These are phyloP conservation scores for Ganoderma boninense DNA, from an alignment of 1,284 basidiomycete genomes.

Conservation along the genomic window DNA sequence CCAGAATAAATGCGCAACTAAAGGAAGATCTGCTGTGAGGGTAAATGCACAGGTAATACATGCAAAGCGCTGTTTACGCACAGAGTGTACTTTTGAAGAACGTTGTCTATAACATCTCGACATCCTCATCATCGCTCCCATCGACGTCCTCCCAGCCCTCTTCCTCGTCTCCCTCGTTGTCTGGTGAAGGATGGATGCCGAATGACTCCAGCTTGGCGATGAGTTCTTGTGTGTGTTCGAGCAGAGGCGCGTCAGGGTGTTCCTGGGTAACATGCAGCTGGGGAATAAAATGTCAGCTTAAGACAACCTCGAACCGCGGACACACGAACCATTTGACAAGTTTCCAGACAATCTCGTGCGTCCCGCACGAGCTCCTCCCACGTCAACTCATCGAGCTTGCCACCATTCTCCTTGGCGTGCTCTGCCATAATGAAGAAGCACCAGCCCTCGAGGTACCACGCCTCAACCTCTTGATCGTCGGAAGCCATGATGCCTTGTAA, in stretches of 20 bases:
- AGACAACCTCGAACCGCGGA: not conserved
- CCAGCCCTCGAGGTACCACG: slow-evolving; percentile 97
- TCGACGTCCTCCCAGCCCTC: slow-evolving; percentile 64
- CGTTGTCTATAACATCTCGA: slow-evolving; percentile 61
- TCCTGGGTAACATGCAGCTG: slow-evolving; percentile 79
- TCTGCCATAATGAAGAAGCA: slow-evolving; percentile 87
- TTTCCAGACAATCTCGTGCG: slow-evolving; percentile 83
- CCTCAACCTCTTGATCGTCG: slow-evolving; percentile 91
- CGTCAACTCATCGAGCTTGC: slow-evolving; percentile 64
- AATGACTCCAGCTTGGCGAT: slow-evolving; percentile 72
- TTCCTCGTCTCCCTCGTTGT: slow-evolving; percentile 58
- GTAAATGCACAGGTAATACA: not conserved
- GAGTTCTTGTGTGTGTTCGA: slow-evolving; percentile 82
- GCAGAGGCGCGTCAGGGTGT: slow-evolving; percentile 81
- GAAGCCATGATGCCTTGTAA: slow-evolving; percentile 83
- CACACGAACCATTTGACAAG: slow-evolving; percentile 74
- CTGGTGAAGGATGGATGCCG: slow-evolving; percentile 72
- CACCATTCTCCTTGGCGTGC: slow-evolving; percentile 65
- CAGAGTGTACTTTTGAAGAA: slow-evolving; percentile 18
- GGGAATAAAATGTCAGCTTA: not conserved
- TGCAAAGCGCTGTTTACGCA: not conserved
- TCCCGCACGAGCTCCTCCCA: slow-evolving; percentile 87
- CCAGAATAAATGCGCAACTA: not conserved
- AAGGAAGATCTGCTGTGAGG: not conserved
- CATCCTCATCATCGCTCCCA: slow-evolving; percentile 62